Base-by-base conservation (phyloP, 345 rosid genomes). In the Alliaria petiolata region DNA sequence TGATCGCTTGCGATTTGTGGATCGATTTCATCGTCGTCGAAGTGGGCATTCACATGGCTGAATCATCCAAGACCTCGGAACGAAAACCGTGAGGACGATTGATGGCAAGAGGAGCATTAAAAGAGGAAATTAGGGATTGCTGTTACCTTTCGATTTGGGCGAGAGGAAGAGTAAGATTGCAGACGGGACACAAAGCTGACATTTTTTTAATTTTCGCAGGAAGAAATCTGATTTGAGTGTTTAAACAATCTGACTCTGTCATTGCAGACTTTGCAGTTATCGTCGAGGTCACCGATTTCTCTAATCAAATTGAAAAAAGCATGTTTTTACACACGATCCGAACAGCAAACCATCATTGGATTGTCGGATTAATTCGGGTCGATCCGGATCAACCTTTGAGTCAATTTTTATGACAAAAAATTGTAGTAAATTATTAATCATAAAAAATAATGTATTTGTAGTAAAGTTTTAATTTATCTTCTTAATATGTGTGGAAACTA, bases 41-140 rank as follows among this genome's bases (percentile, higher is more conserved):
- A 89, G 77, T 91, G 97, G 69, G 79, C 15, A 72, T 91, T 87
- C 33, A 86, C 91, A 76, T 91, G 95, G 58, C 95, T 89, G 73
- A 63, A 3, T 62, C 65, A 10, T 31, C 55, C 31, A 52, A 44
- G 4, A 33, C 35, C 13, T 46, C 10, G 22, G 58, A 6, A 3
- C 16, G 3, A 7, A 16, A 31, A 6, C 0, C 2, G 15, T 56
- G 51, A 56, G 5, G 22, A 35, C 31, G 58, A 56, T 39, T 22
- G 51, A 70, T 42, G n/a, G 14, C 38, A 17, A 31, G 39, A 25
- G 49, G 13, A 47, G 61, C 33, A 10, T 16, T 6, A 14, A 15
- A 16, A 15, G 13, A 11, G 26, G 7, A 51, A 35, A 6, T 6
- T 45, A 33, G 30, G 39, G 36, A 0, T 38, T 59, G 13, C 28